phyloP scores from a whole-genome alignment of 495 filamentous ascomycete genomes.

The Diplogelasinospora grovesii region DNA sequence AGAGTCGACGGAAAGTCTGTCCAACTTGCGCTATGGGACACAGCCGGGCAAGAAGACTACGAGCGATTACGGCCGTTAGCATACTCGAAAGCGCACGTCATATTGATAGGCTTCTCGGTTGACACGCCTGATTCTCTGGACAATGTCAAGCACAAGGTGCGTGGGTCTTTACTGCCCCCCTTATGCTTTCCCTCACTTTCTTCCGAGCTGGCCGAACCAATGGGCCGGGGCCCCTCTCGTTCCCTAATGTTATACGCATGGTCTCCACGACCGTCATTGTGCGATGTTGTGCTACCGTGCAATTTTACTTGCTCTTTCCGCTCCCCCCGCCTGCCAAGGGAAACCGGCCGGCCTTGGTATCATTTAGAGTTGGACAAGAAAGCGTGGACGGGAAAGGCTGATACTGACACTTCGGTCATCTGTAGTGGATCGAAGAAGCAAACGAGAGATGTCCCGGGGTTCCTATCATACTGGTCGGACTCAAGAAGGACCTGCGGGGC shows the following conservation, averaged over 20 bases:
- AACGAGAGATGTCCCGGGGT: conserved; percentile 89
- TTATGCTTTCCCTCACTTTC: too few relatives aligned
- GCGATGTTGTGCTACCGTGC: conserved; percentile 9
- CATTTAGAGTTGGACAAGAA: too few relatives aligned
- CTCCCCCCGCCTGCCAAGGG: too few relatives aligned
- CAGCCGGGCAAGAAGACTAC: conserved; percentile 98
- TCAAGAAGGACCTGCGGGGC: conserved; percentile 97
- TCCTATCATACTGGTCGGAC: conserved; percentile 90
- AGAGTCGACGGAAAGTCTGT: conserved; percentile 96
- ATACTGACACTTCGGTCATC: conserved; percentile 5
- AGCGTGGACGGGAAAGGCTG: not conserved
- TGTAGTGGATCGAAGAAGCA: conserved; percentile 97
- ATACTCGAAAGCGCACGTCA: conserved; percentile 95
- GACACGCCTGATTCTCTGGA: conserved; percentile 95
- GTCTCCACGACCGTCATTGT: too few relatives aligned
- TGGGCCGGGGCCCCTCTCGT: too few relatives aligned
- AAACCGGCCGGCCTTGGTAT: too few relatives aligned
- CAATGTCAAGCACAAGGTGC: conserved; percentile 95
- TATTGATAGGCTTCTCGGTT: conserved; percentile 92
- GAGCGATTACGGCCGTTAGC: conserved; percentile 90
- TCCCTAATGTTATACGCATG: too few relatives aligned
- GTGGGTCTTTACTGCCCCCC: too few relatives aligned
- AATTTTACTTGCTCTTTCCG: not conserved
- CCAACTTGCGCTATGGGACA: conserved; percentile 98
- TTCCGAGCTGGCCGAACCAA: too few relatives aligned